Conservation (phyloP, 345 rosid genomes). For the Noccaea bulbosa region DNA sequence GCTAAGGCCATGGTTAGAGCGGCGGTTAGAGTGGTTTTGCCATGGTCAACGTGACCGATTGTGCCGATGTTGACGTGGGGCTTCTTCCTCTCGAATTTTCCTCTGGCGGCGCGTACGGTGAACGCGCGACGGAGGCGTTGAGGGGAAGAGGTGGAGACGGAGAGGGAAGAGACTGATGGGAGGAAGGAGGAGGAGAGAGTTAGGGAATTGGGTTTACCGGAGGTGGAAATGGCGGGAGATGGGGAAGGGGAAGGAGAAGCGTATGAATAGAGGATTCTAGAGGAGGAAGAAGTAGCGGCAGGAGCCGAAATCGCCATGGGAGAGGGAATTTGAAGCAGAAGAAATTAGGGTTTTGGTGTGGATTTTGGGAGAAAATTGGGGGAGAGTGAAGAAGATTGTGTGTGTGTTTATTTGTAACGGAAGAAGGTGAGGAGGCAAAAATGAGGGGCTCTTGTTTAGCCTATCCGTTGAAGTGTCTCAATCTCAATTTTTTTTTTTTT, state of each 20-base stretch:
- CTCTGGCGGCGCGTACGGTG: slow-evolving; percentile 68
- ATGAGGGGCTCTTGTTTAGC: slow-evolving; percentile 24
- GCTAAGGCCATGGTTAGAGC: slow-evolving; percentile 78
- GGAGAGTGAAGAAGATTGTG: background rate
- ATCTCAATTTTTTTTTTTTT: background rate
- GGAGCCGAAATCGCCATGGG: slow-evolving; percentile 65
- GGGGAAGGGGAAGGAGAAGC: slow-evolving; percentile 15
- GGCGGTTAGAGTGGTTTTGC: slow-evolving; percentile 76
- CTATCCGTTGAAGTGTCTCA: slow-evolving; percentile 21
- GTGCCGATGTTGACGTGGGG: slow-evolving; percentile 83
- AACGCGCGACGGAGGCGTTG: slow-evolving; percentile 39
- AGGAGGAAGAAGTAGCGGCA: slow-evolving; percentile 45
- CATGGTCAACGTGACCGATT: slow-evolving; percentile 74
- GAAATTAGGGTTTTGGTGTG: slow-evolving; percentile 9
- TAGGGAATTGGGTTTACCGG: slow-evolving; percentile 38
- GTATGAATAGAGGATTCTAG: slow-evolving; percentile 48
- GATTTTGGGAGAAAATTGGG: slow-evolving; percentile 11
- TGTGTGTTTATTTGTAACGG: background rate
- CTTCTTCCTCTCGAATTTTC: slow-evolving; percentile 81
- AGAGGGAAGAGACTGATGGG: slow-evolving; percentile 41
- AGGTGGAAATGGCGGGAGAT: slow-evolving; percentile 25
- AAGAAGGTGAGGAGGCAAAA: slow-evolving; percentile 16
- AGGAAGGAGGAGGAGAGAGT: slow-evolving; percentile 68
- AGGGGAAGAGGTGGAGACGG: slow-evolving; percentile 32
- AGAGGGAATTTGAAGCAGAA: slow-evolving; percentile 16